phyloP scores from a whole-genome alignment of 768 basidiomycete species.

The Tylopilus cervinicoccineus region DNA sequence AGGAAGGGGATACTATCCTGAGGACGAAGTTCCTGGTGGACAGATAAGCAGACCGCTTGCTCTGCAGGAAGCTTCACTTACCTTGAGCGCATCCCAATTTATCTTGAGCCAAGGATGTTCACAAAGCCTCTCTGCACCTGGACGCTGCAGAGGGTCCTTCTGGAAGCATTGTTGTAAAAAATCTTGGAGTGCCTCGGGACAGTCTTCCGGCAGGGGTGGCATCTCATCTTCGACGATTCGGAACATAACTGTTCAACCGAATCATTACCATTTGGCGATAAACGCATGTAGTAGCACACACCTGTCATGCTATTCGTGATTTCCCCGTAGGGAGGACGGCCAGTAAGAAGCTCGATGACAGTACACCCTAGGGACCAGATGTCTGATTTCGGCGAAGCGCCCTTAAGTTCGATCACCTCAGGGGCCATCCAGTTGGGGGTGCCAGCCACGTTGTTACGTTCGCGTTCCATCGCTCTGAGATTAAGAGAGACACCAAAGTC shows the following conservation, averaged over 20 bases:
- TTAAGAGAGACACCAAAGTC: conserved; percentile 98
- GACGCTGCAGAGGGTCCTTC: conserved; percentile 82
- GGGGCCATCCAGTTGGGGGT: conserved; percentile 99
- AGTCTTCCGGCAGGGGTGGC: conserved; percentile 81
- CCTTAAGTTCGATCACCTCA: conserved; percentile 93
- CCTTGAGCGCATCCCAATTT: conserved; percentile 77
- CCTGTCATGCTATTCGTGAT: conserved; percentile 89
- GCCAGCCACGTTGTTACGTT: conserved; percentile 83
- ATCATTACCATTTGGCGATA: neutral
- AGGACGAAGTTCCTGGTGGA: conserved; percentile 67
- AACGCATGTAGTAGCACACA: conserved; percentile 31
- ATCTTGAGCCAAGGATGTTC: conserved; percentile 89
- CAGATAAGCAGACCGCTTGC: neutral
- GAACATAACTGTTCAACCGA: conserved; percentile 73
- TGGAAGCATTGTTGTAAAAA: conserved; percentile 88
- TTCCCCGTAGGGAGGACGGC: conserved; percentile 88
- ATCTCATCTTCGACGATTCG: conserved; percentile 91
- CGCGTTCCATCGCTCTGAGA: conserved; percentile 82
- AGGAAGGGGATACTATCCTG: conserved; percentile 96
- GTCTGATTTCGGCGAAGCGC: conserved; percentile 88
- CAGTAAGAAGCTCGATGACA: conserved; percentile 89
- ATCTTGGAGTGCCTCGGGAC: conserved; percentile 70
- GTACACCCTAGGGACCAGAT: conserved; percentile 97
- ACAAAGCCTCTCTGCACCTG: conserved; percentile 78
- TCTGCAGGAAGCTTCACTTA: conserved; percentile 28